Conservation (phyloP, 1,284 basidiomycete species). For the Inonotus hispidus region DNA sequence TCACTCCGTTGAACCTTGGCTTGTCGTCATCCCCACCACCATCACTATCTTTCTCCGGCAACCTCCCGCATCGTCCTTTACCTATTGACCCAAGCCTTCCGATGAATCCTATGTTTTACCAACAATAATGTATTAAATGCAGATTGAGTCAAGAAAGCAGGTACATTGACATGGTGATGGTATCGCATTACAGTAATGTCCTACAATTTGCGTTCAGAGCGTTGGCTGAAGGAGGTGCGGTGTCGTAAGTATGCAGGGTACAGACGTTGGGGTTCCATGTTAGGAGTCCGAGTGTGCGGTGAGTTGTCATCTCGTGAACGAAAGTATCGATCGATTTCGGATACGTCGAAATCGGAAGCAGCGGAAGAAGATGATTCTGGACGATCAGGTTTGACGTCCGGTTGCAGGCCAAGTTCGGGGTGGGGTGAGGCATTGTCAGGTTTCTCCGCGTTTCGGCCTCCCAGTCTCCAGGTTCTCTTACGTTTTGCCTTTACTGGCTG, state of each 20-base stretch:
- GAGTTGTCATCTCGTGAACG: conserved; percentile 42
- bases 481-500: conserved; percentile 67
- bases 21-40: conserved; percentile 5
- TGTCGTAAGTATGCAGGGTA: conserved; percentile 2
- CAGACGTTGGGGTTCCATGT: conserved; percentile 1
- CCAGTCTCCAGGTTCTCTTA: conserved; percentile 70
- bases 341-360: conserved; percentile 63
- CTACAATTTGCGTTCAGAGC: conserved; percentile 6
- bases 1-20: conserved; percentile 11
- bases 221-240: conserved; percentile 2
- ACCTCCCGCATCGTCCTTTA: conserved; percentile 8
- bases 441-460: conserved; percentile 30
- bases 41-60: conserved; percentile 2
- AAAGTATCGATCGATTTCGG: conserved; percentile 77
- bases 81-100: conserved; percentile 15
- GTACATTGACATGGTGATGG: neutral
- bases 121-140: conserved; percentile 6
- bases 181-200: neutral
- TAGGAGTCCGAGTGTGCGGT: conserved; percentile 15
- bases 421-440: neutral
- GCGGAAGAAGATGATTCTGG: conserved; percentile 33
- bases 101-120: conserved; percentile 17
- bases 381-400: conserved; percentile 7
- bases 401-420: conserved; percentile 12
- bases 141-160: neutral